Evolutionary conservation across 148 eudicot species (phyloP), one percentile per base, ranked within the genome.

Genomic region (Agrostemma githago): DNA sequence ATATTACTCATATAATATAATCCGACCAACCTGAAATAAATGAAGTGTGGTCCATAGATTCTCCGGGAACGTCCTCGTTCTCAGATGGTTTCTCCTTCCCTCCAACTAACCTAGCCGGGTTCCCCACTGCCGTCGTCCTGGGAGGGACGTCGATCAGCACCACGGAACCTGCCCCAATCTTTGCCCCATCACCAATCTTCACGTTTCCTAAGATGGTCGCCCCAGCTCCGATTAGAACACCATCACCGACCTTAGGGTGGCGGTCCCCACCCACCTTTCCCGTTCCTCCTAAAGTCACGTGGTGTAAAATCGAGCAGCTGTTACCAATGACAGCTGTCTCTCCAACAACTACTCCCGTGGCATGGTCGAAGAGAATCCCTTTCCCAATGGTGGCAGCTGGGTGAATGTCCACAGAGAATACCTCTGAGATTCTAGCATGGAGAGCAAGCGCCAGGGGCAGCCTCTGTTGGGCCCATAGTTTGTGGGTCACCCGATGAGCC

Each of bases 301-400:
- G 86, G 63, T 89, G 91, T 15, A 85, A 75, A 58, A 89, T 85
- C 40, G 93, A 89, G 38, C 87, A 87, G 48, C 81, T 85, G 69
- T 86, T 83, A 4, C 93, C 93, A 16, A 89, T 79, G 15, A 83
- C 81, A 2, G 93, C 91, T 0, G 91, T 89, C 82, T 89, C 93
- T 16, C 93, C 93, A 34, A 89, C 71, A 6, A 89, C 93, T 2
- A 89, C 88, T 38, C 93, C 93, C 0, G 91, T 89, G 4, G 93
- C 93, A 73, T 89, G 93, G 43, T 89, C 91, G 17, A 89, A 87
- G 14, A 89, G 82, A 61, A 89, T 84, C 38, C 87, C 89, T 40
- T 80, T 80, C 2, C 93, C 93, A 9, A 89, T 80, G 39, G 43
- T 83, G 9, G 91, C 93, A 7, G 84, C 91, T 0, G 93, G 93